phyloP scores from a whole-genome alignment of 2,329 filamentous ascomycete genomes.

The Pseudogymnoascus pannorum region DNA sequence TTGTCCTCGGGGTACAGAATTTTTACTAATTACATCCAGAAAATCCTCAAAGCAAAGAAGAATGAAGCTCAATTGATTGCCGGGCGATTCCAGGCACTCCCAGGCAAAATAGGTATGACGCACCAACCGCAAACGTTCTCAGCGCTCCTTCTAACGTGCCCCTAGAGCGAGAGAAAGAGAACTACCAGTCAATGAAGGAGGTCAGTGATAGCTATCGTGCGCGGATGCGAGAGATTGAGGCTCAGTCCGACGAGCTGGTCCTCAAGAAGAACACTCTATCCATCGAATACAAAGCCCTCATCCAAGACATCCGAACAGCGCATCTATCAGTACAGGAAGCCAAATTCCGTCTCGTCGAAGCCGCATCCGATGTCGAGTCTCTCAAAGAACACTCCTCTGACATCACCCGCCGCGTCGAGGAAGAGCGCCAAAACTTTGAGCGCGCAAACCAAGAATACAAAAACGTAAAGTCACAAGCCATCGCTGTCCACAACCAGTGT shows the following conservation, averaged over 20 bases:
- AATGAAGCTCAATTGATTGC: constrained; percentile 57
- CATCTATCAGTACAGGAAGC: constrained; percentile 61
- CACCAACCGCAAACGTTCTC: not conserved
- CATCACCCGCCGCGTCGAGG: constrained; percentile 46
- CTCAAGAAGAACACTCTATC: constrained; percentile 49
- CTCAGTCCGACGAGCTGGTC: constrained; percentile 47
- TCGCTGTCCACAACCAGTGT: constrained; percentile 31
- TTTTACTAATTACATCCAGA: constrained; percentile 31
- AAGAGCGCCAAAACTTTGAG: constrained; percentile 35
- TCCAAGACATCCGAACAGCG: constrained; percentile 54
- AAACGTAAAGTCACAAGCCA: constrained; percentile 33
- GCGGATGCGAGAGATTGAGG: constrained; percentile 43
- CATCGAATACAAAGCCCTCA: constrained; percentile 47
- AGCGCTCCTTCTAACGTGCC: constrained; percentile 21
- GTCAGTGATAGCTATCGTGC: constrained; percentile 33
- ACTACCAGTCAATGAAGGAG: constrained; percentile 26
- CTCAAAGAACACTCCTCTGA: constrained; percentile 59
- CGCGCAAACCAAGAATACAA: constrained; percentile 34
- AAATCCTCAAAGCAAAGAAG: constrained; percentile 54
- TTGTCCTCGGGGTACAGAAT: not conserved
- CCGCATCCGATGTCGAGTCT: constrained; percentile 66
- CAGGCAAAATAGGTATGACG: constrained; percentile 59
- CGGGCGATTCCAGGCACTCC: constrained; percentile 59
- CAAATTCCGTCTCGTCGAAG: constrained; percentile 68
- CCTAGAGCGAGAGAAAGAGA: constrained; percentile 31